These are phyloP conservation scores for Thielaviopsis euricoi DNA, from an alignment of 2,329 filamentous ascomycete genomes.

Conservation along the genomic window DNA sequence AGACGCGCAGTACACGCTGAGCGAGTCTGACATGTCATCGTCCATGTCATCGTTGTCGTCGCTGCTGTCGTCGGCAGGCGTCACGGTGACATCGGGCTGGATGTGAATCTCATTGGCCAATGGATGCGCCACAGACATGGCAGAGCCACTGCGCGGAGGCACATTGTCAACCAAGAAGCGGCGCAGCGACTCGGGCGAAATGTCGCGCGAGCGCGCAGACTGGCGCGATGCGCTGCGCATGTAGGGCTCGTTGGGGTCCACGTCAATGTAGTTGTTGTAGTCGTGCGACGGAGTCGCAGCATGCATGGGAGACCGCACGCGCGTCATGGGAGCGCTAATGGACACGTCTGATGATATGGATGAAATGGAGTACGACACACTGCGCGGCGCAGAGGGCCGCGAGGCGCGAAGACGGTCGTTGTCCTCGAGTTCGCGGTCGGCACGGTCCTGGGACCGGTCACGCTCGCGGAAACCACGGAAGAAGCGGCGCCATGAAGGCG, in stretches of 20 bases:
- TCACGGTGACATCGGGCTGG: conserved; percentile 6
- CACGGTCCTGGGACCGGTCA: conserved; percentile 19
- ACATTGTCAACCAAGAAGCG: conserved; percentile 33
- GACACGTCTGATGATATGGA: background rate
- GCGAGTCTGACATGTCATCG: background rate
- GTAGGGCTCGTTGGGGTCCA: background rate
- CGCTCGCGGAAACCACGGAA: conserved; percentile 25
- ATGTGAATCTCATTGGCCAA: background rate
- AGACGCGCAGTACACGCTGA: background rate
- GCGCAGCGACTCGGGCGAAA: conserved; percentile 38
- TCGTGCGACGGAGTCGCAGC: background rate
- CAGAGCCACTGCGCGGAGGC: conserved; percentile 15
- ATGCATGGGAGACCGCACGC: background rate
- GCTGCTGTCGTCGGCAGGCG: background rate
- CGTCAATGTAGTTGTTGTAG: background rate
- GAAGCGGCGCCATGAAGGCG: conserved; percentile 34
- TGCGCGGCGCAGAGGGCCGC: conserved; percentile 1
- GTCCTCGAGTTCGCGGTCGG: conserved; percentile 13
- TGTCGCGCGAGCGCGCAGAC: conserved; percentile 23
- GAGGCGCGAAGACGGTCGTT: background rate
- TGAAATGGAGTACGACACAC: conserved; percentile 2
- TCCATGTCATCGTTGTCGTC: too few species aligned
- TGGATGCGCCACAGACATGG: conserved; percentile 1
- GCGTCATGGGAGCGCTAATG: background rate
- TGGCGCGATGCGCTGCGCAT: background rate